Evolutionary conservation across 306 rosid species (phyloP).

Genomic region (Pyrus pyrifolia): DNA sequence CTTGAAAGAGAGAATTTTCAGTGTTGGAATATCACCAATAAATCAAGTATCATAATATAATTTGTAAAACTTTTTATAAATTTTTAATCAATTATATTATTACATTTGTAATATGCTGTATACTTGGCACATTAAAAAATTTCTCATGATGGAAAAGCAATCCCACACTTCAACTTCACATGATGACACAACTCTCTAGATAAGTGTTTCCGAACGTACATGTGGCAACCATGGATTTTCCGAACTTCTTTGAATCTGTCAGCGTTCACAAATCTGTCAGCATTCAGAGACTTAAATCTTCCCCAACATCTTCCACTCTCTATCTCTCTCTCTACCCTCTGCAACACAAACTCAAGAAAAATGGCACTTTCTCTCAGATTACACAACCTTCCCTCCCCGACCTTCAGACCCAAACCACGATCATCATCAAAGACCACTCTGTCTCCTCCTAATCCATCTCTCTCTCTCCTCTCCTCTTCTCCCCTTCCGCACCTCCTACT

Average conservation of each 20-base stretch:
- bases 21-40: too few relatives aligned
- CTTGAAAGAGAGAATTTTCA: too few relatives aligned
- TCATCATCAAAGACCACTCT: conserved; percentile 15
- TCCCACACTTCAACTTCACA: not conserved
- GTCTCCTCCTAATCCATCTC: conserved; percentile 5
- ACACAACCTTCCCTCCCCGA: conserved; percentile 28
- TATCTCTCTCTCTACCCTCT: not conserved
- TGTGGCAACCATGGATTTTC: conserved; percentile 8
- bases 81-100: too few relatives aligned
- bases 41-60: too few relatives aligned
- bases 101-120: too few relatives aligned
- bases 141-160: not conserved
- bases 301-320: not conserved
- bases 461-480: conserved; percentile 19
- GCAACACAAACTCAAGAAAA: not conserved
- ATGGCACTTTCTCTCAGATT: conserved; percentile 47
- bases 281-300: not conserved
- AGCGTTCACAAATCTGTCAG: not conserved
- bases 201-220: conserved; percentile 10
- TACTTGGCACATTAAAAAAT: too few relatives aligned
- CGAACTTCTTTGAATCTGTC: not conserved
- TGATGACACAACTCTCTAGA: not conserved
- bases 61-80: too few relatives aligned
- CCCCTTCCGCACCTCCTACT: conserved; percentile 31
- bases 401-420: conserved; percentile 24